Evolutionary conservation across 2,329 filamentous ascomycete genomes (phyloP), one percentile per base, ranked within the genome.

Genomic region (Fusarium paranaense): DNA sequence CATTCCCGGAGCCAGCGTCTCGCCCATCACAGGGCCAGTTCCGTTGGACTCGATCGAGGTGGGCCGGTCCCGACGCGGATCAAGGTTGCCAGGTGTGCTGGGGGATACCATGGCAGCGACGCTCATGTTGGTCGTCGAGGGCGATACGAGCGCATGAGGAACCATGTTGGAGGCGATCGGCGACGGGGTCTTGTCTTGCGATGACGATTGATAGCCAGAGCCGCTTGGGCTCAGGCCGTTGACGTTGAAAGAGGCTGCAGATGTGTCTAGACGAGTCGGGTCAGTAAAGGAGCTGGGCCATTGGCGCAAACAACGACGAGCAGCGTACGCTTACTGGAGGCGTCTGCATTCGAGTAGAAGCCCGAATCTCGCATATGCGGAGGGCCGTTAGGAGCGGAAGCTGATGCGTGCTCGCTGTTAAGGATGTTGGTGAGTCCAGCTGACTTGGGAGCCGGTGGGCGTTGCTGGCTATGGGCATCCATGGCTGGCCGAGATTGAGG

Each of bases 51-150:
- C 82, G 67, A 82, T 81, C 40, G 79, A 83, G 60, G 78, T 84
- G 56, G 84, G 80, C 52, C 83, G 80, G 66, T 85, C 85, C 72
- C 85, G 85, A 58, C 87, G 86, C 27, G 85, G 83, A 18, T 83
- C 77, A 22, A 72, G 78, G 73, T 80, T 83, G 6, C 82, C 83
- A 6, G 88, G 84, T 1, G 87, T 86, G 1, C 89, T 89, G 7
- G 90, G 90, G 20, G 90, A 92, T 13, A 92, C 89, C 83, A 92
- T 91, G 20, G 90, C 90, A 22, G 90, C 89, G 45, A 92, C 89
- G 68, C 90, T 92, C 90, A 92, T 92, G 78, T 89, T 88, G 75
- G 87, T 87, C 16, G 87, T 86, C 1, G 85, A 81, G 7, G 90
- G 89, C 9, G 90, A 91, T 38, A 88, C 83, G 20, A 91, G 80